Base-by-base conservation (phyloP, 805 yeast genomes). In the Ogataea nakhonphanomensis region DNA sequence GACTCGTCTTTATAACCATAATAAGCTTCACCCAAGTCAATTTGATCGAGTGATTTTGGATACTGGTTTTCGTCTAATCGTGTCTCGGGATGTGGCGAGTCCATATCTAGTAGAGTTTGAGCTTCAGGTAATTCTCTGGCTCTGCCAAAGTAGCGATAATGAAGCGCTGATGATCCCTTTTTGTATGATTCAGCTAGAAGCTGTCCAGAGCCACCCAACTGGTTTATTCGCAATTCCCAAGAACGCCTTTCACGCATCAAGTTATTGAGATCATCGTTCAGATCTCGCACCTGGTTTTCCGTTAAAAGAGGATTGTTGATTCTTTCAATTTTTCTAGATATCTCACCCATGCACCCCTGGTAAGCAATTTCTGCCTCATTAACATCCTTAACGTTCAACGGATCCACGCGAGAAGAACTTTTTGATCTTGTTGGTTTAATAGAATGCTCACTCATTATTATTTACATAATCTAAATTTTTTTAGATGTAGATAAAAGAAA, bases 121-220 rank as follows among this genome's bases (percentile, higher is more conserved):
- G 20, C 90, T 46, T 85, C 96, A 0, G 88, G 84, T 7, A 89
- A 62, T 31, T 87, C 91, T 37, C 76, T 70, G 0, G 96, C 95
- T 35, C 95, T 63, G 0, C 97, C 97, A 62, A 78, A 90, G 60
- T 84, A 90, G 40, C 83, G 65, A 48, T 78, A 78, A 0, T 88
- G 88, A 28, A 74, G 57, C 5, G 39, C 31, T n/a, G 45, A 27
- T 3, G 44, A 30, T 2, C 38, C 48, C 2, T 35, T 39, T 10
- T 30, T 28, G n/a, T 25, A 29, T n/a, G 22, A 34, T 29, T 7
- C 47, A 27, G 35, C 35, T 31, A 43, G 59, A 13, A 75, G 54
- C 53, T 79, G 79, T 56, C 84, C 82, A 2, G 85, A 79, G 0
- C 96, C 95, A 1, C 91, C 91, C 1, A 88, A 64, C 15, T 75